These are phyloP conservation scores for Mycena galopus DNA, from an alignment of 768 basidiomycete genomes.

Conservation along the genomic window DNA sequence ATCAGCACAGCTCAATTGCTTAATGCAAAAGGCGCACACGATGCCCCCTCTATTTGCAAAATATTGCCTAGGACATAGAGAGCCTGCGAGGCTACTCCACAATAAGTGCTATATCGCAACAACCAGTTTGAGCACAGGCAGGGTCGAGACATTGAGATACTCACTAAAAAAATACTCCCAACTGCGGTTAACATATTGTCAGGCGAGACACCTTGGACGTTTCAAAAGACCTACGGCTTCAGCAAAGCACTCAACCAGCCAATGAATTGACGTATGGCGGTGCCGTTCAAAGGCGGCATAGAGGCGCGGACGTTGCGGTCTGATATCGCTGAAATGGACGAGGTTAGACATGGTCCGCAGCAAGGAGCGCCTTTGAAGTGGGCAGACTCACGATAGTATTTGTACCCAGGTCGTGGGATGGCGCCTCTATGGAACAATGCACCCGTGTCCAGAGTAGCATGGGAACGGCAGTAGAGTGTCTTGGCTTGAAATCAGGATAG, in stretches of 20 bases:
- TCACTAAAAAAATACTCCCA: constrained; percentile 71
- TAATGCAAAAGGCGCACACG: constrained; percentile 56
- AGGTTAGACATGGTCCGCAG: constrained; percentile 10
- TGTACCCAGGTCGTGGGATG: background rate
- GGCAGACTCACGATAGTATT: background rate
- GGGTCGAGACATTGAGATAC: constrained; percentile 54
- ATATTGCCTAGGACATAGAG: constrained; percentile 64
- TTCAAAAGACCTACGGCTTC: constrained; percentile 58
- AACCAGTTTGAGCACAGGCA: background rate
- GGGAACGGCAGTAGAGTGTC: background rate
- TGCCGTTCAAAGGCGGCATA: constrained; percentile 25
- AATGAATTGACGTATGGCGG: constrained; percentile 54
- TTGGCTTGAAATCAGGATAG: background rate
- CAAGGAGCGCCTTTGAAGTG: background rate
- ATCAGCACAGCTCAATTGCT: background rate
- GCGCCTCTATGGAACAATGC: background rate
- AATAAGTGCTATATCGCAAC: background rate
- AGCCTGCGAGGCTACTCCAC: constrained; percentile 66
- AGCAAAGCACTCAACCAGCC: constrained; percentile 70
- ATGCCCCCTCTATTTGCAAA: constrained; percentile 56
- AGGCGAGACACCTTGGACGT: constrained; percentile 29
- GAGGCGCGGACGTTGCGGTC: constrained; percentile 6
- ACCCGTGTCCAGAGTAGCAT: background rate
- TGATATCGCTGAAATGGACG: constrained; percentile 15
- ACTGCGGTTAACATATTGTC: constrained; percentile 45